phyloP scores from a whole-genome alignment of 768 basidiomycete species.

The Kwoniella mangroviensis region DNA sequence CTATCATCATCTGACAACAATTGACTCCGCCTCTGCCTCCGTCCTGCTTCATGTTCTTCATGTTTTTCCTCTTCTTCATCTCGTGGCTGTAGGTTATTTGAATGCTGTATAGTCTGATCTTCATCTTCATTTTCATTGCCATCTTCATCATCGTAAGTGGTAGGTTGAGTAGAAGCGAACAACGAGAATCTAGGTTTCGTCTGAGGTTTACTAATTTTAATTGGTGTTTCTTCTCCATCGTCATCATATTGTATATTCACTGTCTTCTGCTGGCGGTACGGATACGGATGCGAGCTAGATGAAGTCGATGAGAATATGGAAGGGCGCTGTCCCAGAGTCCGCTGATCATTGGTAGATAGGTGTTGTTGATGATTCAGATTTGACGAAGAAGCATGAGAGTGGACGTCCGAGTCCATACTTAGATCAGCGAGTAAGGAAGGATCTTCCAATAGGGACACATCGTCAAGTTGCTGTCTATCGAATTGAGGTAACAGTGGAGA shows the following conservation, averaged over 20 bases:
- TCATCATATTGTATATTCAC: not conserved
- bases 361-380: not conserved
- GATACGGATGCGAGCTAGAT: not conserved
- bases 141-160: slow-evolving; percentile 18
- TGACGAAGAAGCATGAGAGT: slow-evolving; percentile 16
- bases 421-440: slow-evolving; percentile 36
- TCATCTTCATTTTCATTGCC: slow-evolving; percentile 24
- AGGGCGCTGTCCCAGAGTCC: not conserved
- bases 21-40: not conserved
- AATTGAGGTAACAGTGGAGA: slow-evolving; percentile 45
- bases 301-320: slow-evolving; percentile 7
- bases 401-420: slow-evolving; percentile 27
- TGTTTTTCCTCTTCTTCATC: not conserved
- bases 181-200: slow-evolving; percentile 47
- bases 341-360: not conserved
- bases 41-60: not conserved
- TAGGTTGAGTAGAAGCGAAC: slow-evolving; percentile 35
- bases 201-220: not conserved
- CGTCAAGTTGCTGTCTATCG: slow-evolving; percentile 7
- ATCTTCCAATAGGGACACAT: slow-evolving; percentile 19
- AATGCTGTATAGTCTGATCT: slow-evolving; percentile 34
- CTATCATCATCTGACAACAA: not conserved
- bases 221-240: not conserved
- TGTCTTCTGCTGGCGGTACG: not conserved
- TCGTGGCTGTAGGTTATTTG: not conserved